phyloP scores from a whole-genome alignment of 768 basidiomycete genomes.

The Leccinellum luteum region DNA sequence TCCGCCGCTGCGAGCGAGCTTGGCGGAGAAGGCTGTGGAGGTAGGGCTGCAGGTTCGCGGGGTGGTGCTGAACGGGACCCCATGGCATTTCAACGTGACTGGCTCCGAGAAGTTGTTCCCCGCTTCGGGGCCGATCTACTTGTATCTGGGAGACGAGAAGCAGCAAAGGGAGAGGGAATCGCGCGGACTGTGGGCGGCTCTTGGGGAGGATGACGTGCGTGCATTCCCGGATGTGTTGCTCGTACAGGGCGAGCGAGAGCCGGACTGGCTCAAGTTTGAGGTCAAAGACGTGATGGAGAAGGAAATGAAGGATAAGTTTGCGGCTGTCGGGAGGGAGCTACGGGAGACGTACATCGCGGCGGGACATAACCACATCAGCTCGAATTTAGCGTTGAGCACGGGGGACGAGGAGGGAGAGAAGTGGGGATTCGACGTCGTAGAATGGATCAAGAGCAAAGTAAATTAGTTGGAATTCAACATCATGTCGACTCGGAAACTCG shows the following conservation, averaged over 20 bases:
- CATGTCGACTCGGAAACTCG: no score
- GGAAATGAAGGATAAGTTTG: conserved; percentile 37
- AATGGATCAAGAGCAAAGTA: conserved; percentile 32
- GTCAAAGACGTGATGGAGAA: conserved; percentile 38
- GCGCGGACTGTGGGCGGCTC: conserved; percentile 37
- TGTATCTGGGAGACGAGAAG: conserved; percentile 39
- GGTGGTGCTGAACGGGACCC: conserved; percentile 44
- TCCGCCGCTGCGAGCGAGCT: conserved; percentile 28
- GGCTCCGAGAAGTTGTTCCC: conserved; percentile 20
- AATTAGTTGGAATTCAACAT: neutral
- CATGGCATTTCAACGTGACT: conserved; percentile 37
- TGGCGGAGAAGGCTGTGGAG: conserved; percentile 24
- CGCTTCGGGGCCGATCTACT: conserved; percentile 23
- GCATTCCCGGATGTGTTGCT: conserved; percentile 47
- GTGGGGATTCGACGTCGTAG: conserved; percentile 52
- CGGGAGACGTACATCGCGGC: conserved; percentile 36
- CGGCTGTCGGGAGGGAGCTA: conserved; percentile 16
- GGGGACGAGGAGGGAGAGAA: conserved; percentile 60
- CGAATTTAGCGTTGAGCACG: conserved; percentile 45
- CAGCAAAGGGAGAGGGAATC: conserved; percentile 42
- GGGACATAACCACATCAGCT: conserved; percentile 65
- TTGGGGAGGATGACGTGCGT: conserved; percentile 34
- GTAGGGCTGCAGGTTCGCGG: conserved; percentile 37
- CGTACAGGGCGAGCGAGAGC: conserved; percentile 53
- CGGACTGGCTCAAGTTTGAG: conserved; percentile 38